Evolutionary conservation across 257 asterid genomes (phyloP).

Genomic region (Apocynum venetum): DNA sequence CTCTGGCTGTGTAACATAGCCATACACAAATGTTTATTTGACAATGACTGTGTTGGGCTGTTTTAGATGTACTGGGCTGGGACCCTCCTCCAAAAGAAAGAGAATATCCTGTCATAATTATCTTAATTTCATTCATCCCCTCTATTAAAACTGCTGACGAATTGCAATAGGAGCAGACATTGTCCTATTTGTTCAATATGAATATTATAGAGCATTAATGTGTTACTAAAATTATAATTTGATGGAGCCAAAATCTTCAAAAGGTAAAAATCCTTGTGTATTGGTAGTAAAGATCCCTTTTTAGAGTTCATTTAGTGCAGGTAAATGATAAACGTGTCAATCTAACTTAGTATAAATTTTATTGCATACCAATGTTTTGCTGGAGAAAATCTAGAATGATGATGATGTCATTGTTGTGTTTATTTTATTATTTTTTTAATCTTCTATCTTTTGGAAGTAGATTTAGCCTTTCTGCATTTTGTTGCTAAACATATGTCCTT

Average conservation of each 20-base stretch:
- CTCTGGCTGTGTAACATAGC: not conserved
- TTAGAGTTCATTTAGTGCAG: not conserved
- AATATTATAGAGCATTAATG: not conserved
- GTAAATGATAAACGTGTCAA: not conserved
- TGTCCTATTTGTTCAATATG: not conserved
- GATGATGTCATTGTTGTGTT: not conserved
- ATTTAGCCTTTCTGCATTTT: not conserved
- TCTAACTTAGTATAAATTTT: not conserved
- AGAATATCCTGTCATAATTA: not conserved
- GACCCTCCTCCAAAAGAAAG: not conserved
- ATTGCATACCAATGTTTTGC: not conserved
- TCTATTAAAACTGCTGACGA: not conserved
- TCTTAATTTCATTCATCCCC: not conserved
- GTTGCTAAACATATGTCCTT: constrained; percentile 1
- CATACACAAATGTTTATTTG: not conserved
- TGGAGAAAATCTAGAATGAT: not conserved
- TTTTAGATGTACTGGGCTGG: not conserved
- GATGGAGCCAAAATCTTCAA: not conserved
- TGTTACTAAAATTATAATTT: not conserved
- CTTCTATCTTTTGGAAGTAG: not conserved
- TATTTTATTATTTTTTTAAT: not conserved
- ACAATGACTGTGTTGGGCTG: not conserved
- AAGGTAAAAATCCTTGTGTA: not conserved
- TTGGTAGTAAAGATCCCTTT: not conserved
- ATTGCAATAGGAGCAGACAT: not conserved